Base-by-base conservation (phyloP, 164 flowering plant genomes). In the Nymphaea colorata region DNA sequence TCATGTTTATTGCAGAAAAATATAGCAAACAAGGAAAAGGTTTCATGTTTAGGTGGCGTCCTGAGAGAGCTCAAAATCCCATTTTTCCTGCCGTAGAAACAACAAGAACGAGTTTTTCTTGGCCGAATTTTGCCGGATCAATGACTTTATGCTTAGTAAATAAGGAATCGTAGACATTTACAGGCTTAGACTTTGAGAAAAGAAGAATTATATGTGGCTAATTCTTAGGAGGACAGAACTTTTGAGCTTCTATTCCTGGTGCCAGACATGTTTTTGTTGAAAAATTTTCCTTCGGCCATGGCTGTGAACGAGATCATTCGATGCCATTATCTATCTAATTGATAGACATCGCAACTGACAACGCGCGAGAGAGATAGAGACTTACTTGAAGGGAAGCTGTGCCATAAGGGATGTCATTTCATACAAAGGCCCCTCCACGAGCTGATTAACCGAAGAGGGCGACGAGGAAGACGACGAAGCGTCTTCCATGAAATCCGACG, bases 371-470 rank as follows among this genome's bases (percentile, higher is more conserved):
- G 36, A 25, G 36, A 25, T 1, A 51, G 57, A 51, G 57, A 69
- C 91, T 85, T 68, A 89, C 93, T 87, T 89, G 73, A 89, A 82
- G n/a, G 98, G 98, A 25, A 92, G 91, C 43, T 84, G 86, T 59
- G 74, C 76, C 92, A 89, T 83, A 74, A 92, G 88, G 45, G 81
- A 89, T 3, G 94, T 82, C 55, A 92, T 68, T 70, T 88, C 91
- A 78, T 76, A 85, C 11, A 87, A 72, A 78, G 96, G 93, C 6
- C 93, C 98, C 45, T 71, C 72, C 12, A 78, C 64, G 36, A 60
- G 44, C 6, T 69, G 59, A 5, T 72, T 61, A 7, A 75, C n/a
- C 0, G 82, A 59, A 2, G 78, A 63, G 7, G 86, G 71, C 3
- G 80, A 72, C 14, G 80, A n/a, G 6, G 77, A 73, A 25, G 78